A percentile compares a stretch with the other conserved stretches of the same genome.
Evolutionary conservation across 2,329 filamentous ascomycete species (phyloP).

Genomic region (Sporothrix pallida): DNA sequence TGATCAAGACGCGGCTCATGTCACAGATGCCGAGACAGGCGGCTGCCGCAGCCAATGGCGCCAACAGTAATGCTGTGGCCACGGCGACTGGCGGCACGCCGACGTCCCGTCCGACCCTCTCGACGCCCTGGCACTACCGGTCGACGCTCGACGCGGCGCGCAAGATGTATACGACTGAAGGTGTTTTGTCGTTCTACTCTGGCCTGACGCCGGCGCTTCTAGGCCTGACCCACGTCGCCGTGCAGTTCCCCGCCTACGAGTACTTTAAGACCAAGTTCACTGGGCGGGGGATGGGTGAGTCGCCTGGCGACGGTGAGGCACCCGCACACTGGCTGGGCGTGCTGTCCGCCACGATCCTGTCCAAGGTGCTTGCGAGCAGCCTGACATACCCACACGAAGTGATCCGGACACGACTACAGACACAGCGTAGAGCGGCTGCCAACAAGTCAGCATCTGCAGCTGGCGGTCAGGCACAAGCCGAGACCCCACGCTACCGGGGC

Average conservation of each 20-base stretch:
- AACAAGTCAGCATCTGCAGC: constrained; percentile 40
- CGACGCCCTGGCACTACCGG: constrained; percentile 87
- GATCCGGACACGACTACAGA: constrained; percentile 89
- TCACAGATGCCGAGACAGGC: constrained; percentile 68
- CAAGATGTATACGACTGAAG: constrained; percentile 95
- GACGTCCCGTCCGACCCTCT: constrained; percentile 60
- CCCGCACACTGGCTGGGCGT: constrained; percentile 82
- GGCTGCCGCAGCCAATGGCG: not conserved
- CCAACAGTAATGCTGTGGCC: not conserved
- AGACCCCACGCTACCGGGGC: constrained; percentile 70
- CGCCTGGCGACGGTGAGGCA: constrained; percentile 58
- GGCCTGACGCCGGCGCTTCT: constrained; percentile 90
- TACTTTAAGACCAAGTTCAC: constrained; percentile 91
- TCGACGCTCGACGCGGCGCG: constrained; percentile 88
- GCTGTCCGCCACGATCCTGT: constrained; percentile 85
- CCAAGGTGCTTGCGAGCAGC: constrained; percentile 92
- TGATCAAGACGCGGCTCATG: constrained; percentile 98
- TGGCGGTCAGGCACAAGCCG: constrained; percentile 40
- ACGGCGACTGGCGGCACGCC: constrained; percentile 54
- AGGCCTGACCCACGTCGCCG: constrained; percentile 91
- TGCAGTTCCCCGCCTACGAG: constrained; percentile 96
- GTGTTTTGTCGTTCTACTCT: constrained; percentile 89
- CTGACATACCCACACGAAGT: constrained; percentile 98
- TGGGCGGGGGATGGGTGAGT: constrained; percentile 82
- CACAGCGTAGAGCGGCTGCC: constrained; percentile 72